Conservation (phyloP, 768 basidiomycete species). For the Suillus occidentalis region DNA sequence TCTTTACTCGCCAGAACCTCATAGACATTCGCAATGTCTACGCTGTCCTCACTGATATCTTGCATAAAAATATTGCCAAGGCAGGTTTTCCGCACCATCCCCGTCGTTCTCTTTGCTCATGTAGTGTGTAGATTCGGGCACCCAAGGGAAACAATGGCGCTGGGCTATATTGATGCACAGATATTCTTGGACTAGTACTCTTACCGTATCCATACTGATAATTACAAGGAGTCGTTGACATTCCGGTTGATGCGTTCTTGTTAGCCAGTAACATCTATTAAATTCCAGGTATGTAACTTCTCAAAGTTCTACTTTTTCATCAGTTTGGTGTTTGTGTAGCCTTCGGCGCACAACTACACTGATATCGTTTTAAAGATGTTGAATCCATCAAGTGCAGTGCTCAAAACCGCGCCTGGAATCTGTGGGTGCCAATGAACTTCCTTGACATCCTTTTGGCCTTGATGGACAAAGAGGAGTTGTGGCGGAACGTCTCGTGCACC, state of each 20-base stretch:
- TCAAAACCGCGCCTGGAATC: slow-evolving; percentile 86
- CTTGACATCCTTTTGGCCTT: slow-evolving; percentile 95
- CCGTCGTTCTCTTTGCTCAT: neutral
- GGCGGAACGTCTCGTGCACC: slow-evolving; percentile 75
- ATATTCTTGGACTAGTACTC: neutral
- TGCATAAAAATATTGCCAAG: slow-evolving; percentile 73
- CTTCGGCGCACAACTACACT: slow-evolving; percentile 36
- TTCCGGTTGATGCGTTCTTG: neutral
- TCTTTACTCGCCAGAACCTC: slow-evolving; percentile 69
- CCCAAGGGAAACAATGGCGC: slow-evolving; percentile 69
- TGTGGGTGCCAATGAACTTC: slow-evolving; percentile 99
- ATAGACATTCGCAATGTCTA: slow-evolving; percentile 75
- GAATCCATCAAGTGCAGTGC: slow-evolving; percentile 91
- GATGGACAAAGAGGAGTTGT: slow-evolving; percentile 93
- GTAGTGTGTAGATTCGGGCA: slow-evolving; percentile 53
- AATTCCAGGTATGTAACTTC: neutral
- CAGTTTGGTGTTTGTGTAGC: neutral
- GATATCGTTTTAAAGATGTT: slow-evolving; percentile 98
- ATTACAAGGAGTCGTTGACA: neutral
- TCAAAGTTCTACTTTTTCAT: slow-evolving; percentile 4
- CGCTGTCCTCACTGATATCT: slow-evolving; percentile 69
- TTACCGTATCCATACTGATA: slow-evolving; percentile 4
- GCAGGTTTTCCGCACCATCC: slow-evolving; percentile 29
- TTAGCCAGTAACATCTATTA: neutral
- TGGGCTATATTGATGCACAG: slow-evolving; percentile 50